A percentile compares a stretch with the other conserved stretches of the same genome.
These are phyloP conservation scores for Saccharomyces cerevisiae DNA, from an alignment of 805 yeast species.

Conservation along the genomic window DNA sequence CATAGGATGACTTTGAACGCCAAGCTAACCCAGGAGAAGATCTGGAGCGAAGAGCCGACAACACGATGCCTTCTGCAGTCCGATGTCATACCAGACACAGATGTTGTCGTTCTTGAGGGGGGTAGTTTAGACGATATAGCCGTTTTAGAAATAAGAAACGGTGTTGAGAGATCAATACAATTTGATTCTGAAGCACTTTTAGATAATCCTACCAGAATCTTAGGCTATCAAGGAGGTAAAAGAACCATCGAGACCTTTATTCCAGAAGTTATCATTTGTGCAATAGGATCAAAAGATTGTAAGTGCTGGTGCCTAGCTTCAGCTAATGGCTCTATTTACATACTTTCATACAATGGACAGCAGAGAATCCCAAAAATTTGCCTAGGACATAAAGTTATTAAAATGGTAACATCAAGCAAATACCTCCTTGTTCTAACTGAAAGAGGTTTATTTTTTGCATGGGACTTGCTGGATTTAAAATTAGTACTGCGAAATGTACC, in stretches of 20 bases:
- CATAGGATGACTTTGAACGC: slow-evolving; percentile 29
- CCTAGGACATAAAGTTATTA: slow-evolving; percentile 43
- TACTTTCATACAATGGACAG: slow-evolving; percentile 29
- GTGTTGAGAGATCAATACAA: slow-evolving; percentile 31
- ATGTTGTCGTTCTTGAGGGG: slow-evolving; percentile 26
- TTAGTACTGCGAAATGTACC: slow-evolving; percentile 21
- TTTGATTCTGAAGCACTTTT: slow-evolving; percentile 28
- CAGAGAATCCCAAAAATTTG: slow-evolving; percentile 35
- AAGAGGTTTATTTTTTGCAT: slow-evolving; percentile 43
- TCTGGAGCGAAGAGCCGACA: slow-evolving; percentile 27
- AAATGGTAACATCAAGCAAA: slow-evolving; percentile 29
- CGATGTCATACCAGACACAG: slow-evolving; percentile 24
- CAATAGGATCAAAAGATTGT: slow-evolving; percentile 40
- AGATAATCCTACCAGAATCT: slow-evolving; percentile 33
- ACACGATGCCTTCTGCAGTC: slow-evolving; percentile 23
- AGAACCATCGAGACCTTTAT: slow-evolving; percentile 36
- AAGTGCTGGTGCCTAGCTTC: slow-evolving; percentile 40
- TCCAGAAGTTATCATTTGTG: slow-evolving; percentile 32
- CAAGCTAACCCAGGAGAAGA: slow-evolving; percentile 19
- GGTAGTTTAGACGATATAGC: slow-evolving; percentile 26
- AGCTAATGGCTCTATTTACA: slow-evolving; percentile 32
- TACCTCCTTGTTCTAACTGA: slow-evolving; percentile 53
- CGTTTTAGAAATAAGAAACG: slow-evolving; percentile 29
- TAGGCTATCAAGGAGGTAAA: slow-evolving; percentile 32
- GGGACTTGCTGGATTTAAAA: slow-evolving; percentile 19